Evolutionary conservation across 129 eudicot species (phyloP), one percentile per base, ranked within the genome.

Genomic region (Logfia minima): DNA sequence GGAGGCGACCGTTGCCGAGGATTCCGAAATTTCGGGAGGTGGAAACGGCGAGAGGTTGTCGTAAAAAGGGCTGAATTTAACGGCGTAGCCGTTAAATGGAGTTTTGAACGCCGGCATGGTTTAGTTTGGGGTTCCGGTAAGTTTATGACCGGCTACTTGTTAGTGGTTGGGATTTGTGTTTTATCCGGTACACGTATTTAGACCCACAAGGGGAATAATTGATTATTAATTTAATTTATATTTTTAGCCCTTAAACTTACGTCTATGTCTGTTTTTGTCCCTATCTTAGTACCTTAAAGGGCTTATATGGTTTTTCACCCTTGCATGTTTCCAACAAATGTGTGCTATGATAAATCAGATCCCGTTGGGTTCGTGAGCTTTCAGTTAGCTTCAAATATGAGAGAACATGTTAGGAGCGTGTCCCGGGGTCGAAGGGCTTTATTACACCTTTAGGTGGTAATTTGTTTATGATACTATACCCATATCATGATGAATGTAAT

Each of bases 31-130:
- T 90, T 60, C 87, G 96, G 59, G 96, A 60, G 58, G 92, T 90
- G 72, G 90, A 90, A 67, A 90, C 89, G 66, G 96, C 96, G 39
- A 90, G 81, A 34, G 88, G 90, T 83, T 82, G 77, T 61, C 97
- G 86, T 87, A 87, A 41, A 91, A 91, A 2, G 98, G 98, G 82
- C 97, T 91, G 92, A 94, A 94, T 70, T 91, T 86, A 9, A 94
- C 98, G 83, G 98, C 79, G 92, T 91, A 94, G 67, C 98, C 98
- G 83, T 94, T 94, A 83, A 94, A 91, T 0, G 97, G 97, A 48
- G 96, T 81, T 76, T 89, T 91, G 90, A 91, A 94, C 4, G 85
- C 83, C 71, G 96, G 92, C 92, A 92, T 80, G 66, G 78, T 63
- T 39, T 68, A 18, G 82, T 73, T 16, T 62, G 82, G 79, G 68